Conservation (phyloP, 2,329 filamentous ascomycete genomes). For the Sporothrix humicola region DNA sequence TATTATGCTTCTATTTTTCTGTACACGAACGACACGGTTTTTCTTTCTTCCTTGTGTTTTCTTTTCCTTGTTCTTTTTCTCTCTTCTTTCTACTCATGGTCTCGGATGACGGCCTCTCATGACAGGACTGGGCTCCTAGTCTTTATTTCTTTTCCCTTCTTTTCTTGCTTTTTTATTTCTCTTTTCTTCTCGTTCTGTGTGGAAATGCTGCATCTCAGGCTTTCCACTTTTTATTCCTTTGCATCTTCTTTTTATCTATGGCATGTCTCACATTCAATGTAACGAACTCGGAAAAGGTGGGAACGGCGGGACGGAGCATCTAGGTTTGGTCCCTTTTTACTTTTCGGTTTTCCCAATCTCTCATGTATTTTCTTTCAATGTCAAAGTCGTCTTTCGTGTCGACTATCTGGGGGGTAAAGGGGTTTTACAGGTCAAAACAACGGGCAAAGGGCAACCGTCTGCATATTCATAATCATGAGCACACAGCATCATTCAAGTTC, state of each 20-base stretch:
- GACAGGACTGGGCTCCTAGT: not conserved
- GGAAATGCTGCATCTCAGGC: not conserved
- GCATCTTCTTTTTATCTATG: too few relatives aligned
- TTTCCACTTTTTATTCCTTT: not conserved
- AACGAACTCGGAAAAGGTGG: too few relatives aligned
- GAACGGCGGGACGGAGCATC: too few relatives aligned
- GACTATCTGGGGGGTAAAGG: not conserved
- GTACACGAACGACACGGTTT: not conserved
- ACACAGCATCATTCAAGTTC: not conserved
- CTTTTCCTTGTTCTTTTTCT: too few relatives aligned
- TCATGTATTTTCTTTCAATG: too few relatives aligned
- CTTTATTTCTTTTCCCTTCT: not conserved
- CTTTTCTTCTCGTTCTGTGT: not conserved
- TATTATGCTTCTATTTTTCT: not conserved
- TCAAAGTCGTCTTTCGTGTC: not conserved
- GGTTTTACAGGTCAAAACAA: not conserved
- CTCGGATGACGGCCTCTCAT: not conserved
- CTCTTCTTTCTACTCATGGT: not conserved
- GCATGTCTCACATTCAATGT: too few relatives aligned
- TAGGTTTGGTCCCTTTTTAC: not conserved
- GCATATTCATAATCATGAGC: not conserved
- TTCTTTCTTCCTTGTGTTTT: not conserved
- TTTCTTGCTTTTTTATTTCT: not conserved
- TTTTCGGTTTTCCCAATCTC: not conserved
- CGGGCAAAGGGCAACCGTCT: conserved; percentile 4